Percentiles rank a stretch among this genome's conserved stretches.
These are phyloP conservation scores for Kazachstania kunashirensis DNA, from an alignment of 805 yeast species.

Conservation along the genomic window DNA sequence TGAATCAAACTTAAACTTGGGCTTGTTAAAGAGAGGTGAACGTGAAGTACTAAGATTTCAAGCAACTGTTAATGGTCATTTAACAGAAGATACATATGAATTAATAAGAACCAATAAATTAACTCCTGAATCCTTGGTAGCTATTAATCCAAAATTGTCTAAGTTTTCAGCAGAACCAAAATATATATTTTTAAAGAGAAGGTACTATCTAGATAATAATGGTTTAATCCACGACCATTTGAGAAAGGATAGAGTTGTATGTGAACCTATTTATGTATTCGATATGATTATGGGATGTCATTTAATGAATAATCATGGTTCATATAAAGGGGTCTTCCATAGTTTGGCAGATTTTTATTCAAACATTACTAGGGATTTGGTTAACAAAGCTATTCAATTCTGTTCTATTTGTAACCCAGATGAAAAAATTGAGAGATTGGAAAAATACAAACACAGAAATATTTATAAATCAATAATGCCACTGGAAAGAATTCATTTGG, in stretches of 20 bases:
- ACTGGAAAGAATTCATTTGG: slow-evolving; percentile 24
- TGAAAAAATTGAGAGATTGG: slow-evolving; percentile 5
- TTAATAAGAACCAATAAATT: slow-evolving; percentile 16
- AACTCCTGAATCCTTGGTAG: slow-evolving; percentile 13
- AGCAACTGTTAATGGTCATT: slow-evolving; percentile 18
- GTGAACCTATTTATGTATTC: slow-evolving; percentile 24
- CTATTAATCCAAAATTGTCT: neutral
- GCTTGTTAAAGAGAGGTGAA: slow-evolving; percentile 18
- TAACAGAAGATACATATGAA: slow-evolving; percentile 22
- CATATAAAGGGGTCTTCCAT: slow-evolving; percentile 10
- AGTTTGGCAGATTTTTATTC: slow-evolving; percentile 15
- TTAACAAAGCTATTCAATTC: slow-evolving; percentile 13
- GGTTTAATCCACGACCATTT: slow-evolving; percentile 18
- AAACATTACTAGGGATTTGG: slow-evolving; percentile 20
- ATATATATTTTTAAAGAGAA: slow-evolving; percentile 13
- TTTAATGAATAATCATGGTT: slow-evolving; percentile 24
- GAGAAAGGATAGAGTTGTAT: slow-evolving; percentile 17
- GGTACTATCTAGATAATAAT: slow-evolving; percentile 18
- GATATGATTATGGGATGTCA: slow-evolving; percentile 26
- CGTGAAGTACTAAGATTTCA: slow-evolving; percentile 15
- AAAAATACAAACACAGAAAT: slow-evolving; percentile 12
- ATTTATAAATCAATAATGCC: slow-evolving; percentile 17
- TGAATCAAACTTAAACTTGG: slow-evolving; percentile 10
- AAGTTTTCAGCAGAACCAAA: slow-evolving; percentile 11
- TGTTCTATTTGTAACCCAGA: slow-evolving; percentile 26